Evolutionary conservation across 352 stramenopile genomes (phyloP).

Genomic region (Globisporangium echinulatum): DNA sequence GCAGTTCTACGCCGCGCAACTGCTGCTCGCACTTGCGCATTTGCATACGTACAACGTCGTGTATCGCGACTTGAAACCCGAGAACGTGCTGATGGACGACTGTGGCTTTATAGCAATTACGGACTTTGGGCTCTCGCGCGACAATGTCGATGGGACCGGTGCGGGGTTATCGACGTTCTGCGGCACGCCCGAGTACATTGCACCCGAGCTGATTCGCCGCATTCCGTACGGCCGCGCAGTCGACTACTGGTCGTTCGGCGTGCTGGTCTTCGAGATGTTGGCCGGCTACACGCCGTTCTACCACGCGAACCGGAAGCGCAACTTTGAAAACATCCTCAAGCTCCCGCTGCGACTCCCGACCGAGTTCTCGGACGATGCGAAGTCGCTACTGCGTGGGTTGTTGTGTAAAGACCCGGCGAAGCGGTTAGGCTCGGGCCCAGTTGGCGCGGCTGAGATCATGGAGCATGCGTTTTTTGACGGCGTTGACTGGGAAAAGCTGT

Average conservation of each 20-base stretch:
- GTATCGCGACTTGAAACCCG: conserved; percentile 83
- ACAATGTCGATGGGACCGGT: conserved; percentile 73
- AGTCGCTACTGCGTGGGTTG: conserved; percentile 62
- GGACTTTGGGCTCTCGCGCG: conserved; percentile 83
- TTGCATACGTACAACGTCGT: conserved; percentile 84
- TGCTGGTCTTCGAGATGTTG: conserved; percentile 85
- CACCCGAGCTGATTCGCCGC: conserved; percentile 74
- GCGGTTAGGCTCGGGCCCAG: conserved; percentile 62
- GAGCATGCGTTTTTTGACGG: conserved; percentile 76
- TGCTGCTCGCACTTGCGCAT: conserved; percentile 75
- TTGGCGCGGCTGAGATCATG: conserved; percentile 73
- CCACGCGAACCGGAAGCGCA: conserved; percentile 69
- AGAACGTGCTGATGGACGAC: conserved; percentile 85
- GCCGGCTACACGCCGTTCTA: conserved; percentile 76
- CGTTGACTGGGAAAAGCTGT: conserved; percentile 77
- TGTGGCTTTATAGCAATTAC: conserved; percentile 82
- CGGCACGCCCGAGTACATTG: conserved; percentile 86
- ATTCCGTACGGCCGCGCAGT: conserved; percentile 69
- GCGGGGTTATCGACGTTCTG: conserved; percentile 79
- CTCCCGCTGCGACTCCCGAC: conserved; percentile 61
- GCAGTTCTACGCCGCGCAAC: conserved; percentile 75
- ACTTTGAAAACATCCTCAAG: conserved; percentile 87
- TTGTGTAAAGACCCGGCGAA: conserved; percentile 73
- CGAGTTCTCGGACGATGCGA: conserved; percentile 73
- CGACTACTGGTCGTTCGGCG: conserved; percentile 87